phyloP scores from a whole-genome alignment of 805 yeast genomes.

The Nematodospora valgi region DNA sequence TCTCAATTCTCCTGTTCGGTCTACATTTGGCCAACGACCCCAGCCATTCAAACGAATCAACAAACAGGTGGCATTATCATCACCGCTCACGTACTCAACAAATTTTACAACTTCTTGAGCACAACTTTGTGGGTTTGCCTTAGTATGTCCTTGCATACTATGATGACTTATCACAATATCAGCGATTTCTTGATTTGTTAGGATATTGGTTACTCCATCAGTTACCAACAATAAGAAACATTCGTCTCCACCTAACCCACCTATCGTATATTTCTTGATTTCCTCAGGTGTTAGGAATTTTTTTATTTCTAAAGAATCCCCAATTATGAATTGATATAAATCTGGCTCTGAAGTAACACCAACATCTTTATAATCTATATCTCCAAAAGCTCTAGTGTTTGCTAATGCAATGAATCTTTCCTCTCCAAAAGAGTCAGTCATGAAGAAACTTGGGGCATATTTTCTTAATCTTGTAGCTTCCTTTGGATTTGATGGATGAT shows the following conservation, averaged over 20 bases:
- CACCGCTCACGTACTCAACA: slow-evolving; percentile 83
- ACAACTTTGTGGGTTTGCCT: slow-evolving; percentile 80
- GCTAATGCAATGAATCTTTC: slow-evolving; percentile 80
- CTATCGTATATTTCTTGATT: slow-evolving; percentile 32
- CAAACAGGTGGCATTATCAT: slow-evolving; percentile 93
- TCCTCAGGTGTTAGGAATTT: slow-evolving; percentile 36
- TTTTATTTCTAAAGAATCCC: slow-evolving; percentile 42
- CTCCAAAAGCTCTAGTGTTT: slow-evolving; percentile 94
- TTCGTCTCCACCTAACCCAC: slow-evolving; percentile 75
- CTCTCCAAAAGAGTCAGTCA: slow-evolving; percentile 92
- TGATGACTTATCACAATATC: slow-evolving; percentile 76
- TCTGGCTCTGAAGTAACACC: slow-evolving; percentile 96
- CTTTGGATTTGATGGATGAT: slow-evolving; percentile 81
- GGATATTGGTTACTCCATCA: slow-evolving; percentile 82
- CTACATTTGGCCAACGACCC: slow-evolving; percentile 88
- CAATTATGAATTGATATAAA: slow-evolving; percentile 63
- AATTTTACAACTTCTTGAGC: slow-evolving; percentile 83
- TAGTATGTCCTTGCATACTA: slow-evolving; percentile 58
- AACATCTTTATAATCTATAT: slow-evolving; percentile 68
- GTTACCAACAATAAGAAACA: slow-evolving; percentile 77
- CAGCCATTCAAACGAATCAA: slow-evolving; percentile 81
- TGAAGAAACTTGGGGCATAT: slow-evolving; percentile 56
- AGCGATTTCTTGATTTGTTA: slow-evolving; percentile 87
- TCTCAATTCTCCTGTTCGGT: slow-evolving; percentile 78
- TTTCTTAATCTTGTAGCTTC: slow-evolving; percentile 72